Evolutionary conservation across 129 eudicot genomes (phyloP), one percentile per base, ranked within the genome.

Genomic region (Lactuca saligna): DNA sequence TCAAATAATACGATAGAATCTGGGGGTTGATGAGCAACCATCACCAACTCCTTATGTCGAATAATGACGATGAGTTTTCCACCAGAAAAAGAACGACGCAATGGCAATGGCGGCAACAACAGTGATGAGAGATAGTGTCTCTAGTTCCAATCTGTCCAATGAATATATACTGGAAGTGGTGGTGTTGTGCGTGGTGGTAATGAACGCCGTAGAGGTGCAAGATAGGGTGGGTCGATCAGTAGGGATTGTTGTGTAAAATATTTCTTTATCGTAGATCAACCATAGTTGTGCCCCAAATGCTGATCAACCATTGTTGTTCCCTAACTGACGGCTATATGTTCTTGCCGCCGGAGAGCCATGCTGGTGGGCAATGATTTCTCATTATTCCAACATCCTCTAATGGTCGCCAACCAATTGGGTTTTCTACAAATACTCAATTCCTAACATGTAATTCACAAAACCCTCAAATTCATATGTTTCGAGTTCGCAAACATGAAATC

Each of bases 241-340:
- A 2, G 96, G 96, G 35, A 63, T 89, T 71, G 96, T 86, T 0
- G 76, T 86, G 5, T 89, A 89, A 41, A 83, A 69, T 63, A 6
- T 42, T 4, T 7, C 63, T 0, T 89, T 89, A 70, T 86, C 96
- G 10, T 89, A 90, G 94, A 82, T 89, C 50, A 89, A 89, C 69
- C 96, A 89, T 17, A 86, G 94, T 32, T 89, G 96, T 32, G 86
- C 94, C 49, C 96, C 94, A 3, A 84, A 89, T 72, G 75, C 90
- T n/a, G n/a, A n/a, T n/a, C n/a, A n/a, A n/a, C n/a, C n/a, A n/a
- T n/a, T n/a, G n/a, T n/a, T n/a, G n/a, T n/a, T n/a, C n/a, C n/a
- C n/a, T n/a, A n/a, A n/a, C n/a, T n/a, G n/a, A n/a, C 9, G 84
- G 82, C 61, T 89, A 85, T 59, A 67, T 74, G 14, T 86, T 89